Conservation (phyloP, 345 rosid genomes). For the Eutrema japonicum region DNA sequence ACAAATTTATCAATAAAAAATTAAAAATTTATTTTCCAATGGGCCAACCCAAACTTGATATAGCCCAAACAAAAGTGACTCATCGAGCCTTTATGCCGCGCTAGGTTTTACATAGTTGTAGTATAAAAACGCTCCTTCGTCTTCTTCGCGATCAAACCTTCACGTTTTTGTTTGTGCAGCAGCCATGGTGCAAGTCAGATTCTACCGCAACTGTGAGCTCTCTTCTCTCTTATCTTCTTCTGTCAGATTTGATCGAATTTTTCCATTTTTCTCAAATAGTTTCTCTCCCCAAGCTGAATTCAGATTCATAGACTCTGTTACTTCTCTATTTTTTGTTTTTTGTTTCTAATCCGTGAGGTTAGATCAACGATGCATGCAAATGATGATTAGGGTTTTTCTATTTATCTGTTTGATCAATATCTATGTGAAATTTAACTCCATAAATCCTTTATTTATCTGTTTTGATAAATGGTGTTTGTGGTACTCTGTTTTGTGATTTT, state of each 20-base stretch:
- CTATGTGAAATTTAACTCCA: background rate
- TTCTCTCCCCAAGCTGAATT: conserved; percentile 4
- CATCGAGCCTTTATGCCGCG: background rate
- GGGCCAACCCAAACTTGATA: background rate
- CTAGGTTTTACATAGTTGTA: conserved; percentile 27
- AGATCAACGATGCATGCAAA: conserved; percentile 6
- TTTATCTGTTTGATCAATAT: background rate
- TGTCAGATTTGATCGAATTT: background rate
- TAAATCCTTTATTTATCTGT: background rate
- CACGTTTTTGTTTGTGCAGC: conserved; percentile 9
- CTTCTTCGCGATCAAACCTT: conserved; percentile 14
- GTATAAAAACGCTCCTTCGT: background rate
- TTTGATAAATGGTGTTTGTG: too few species aligned
- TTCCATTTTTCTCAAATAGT: background rate
- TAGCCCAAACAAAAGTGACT: background rate
- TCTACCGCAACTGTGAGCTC: conserved; percentile 50
- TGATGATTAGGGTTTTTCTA: background rate
- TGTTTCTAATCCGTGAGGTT: too few species aligned
- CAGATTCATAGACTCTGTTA: background rate
- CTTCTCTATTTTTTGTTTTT: background rate
- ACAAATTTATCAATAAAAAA: too few species aligned
- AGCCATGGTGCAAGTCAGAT: conserved; percentile 50
- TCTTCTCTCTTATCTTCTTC: background rate
- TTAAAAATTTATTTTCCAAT: background rate
- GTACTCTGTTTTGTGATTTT: conserved; percentile 17